phyloP scores from a whole-genome alignment of 202 grass and related monocot species.

The Musa balbisiana region DNA sequence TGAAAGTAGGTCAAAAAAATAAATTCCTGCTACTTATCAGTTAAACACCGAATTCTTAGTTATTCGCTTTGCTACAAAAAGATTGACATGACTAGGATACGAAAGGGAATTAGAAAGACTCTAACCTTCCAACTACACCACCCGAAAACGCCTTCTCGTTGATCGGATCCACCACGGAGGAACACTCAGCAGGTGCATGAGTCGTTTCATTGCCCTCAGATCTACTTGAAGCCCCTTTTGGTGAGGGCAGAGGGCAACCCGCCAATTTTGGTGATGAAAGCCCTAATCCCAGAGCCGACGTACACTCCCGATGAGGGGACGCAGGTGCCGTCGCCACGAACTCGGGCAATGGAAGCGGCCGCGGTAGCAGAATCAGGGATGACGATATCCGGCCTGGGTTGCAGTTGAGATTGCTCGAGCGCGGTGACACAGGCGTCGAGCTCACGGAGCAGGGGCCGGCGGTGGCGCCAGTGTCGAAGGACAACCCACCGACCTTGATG shows the following conservation, averaged over 20 bases:
- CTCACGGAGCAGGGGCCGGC: not conserved
- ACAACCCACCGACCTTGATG: conserved; percentile 27
- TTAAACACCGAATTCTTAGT: not conserved
- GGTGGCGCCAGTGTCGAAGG: conserved; percentile 5
- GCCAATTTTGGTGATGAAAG: not conserved
- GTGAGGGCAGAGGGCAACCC: conserved; percentile 25
- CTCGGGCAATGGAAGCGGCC: conserved; percentile 45
- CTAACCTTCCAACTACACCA: not conserved
- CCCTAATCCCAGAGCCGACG: not conserved
- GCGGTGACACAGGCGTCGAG: conserved; percentile 33
- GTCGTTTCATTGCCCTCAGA: conserved; percentile 6
- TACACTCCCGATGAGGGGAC: conserved; percentile 10
- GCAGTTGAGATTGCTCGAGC: conserved; percentile 27
- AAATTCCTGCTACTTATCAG: not conserved
- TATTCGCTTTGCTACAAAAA: not conserved
- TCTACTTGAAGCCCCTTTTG: conserved; percentile 1
- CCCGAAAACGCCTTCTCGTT: not conserved
- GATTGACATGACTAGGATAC: not conserved
- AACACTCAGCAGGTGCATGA: not conserved
- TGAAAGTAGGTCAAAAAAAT: not conserved
- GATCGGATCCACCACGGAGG: not conserved
- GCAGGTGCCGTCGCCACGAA: not conserved
- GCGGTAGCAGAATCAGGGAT: conserved; percentile 39
- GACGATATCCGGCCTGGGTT: conserved; percentile 39
- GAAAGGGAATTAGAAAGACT: not conserved